Base-by-base conservation (phyloP, 495 filamentous ascomycete genomes). In the Letharia lupina region DNA sequence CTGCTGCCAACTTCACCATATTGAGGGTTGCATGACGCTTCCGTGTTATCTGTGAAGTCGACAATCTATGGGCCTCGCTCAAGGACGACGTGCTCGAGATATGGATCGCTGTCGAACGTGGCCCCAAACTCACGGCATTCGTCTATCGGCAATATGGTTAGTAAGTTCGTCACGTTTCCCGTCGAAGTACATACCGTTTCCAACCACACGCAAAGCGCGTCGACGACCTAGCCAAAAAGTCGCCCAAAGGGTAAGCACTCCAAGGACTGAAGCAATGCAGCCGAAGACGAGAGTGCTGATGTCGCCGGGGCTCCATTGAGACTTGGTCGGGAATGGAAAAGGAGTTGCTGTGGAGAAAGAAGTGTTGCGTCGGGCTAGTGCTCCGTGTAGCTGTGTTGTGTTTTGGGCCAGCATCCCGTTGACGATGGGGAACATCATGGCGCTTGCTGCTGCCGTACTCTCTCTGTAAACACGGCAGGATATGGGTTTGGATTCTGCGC, bases 181-280 rank as follows among this genome's bases (percentile, higher is more conserved):
- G 50, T 54, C 6, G 3, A 11, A 28, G 3, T 50, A 50, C 20
- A 50, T 12, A 54, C 50, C 28, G 28, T 33, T 15, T 12, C 2
- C 28, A 33, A 33, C 23, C 3, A 18, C 52, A 33, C 20, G 59
- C 23, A 13, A 15, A 5, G 37, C 11, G 35, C 20, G 63, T 42
- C 40, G 54, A 12, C 33, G 41, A 45, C 45, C 18, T 5, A 52
- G 44, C 57, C 64, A 61, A 23, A 61, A 60, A 2, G 45, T 61
- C 35, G 39, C 31, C 57, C 64, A 65, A 6, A 65, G 45, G 10
- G 54, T 60, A 5, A 61, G 10, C 0, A 52, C 8, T 31, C 33
- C 64, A n/a, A 65, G 33, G 11, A 52, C 31, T 18, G 57, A 52
- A n/a, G 56, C 64, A 28, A 65, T 31, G 57, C 56, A 61, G 40